Conservation (phyloP, 345 rosid genomes). For the Moricandia arvensis region DNA sequence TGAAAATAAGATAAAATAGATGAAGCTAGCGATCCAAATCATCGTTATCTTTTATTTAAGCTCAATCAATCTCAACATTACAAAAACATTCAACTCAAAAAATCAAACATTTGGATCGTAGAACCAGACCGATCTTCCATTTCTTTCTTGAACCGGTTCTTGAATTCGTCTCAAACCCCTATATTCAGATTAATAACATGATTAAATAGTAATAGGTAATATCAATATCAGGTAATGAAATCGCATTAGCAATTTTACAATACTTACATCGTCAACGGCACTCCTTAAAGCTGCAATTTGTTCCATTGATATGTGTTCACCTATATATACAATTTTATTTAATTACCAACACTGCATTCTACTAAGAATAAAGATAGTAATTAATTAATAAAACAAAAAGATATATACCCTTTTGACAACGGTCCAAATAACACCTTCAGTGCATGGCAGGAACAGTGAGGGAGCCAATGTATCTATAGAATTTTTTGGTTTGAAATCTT, state of each 20-base stretch:
- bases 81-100: not conserved
- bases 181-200: slow-evolving; percentile 11
- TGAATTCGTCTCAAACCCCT: slow-evolving; percentile 67
- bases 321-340: slow-evolving; percentile 16
- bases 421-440: slow-evolving; percentile 77
- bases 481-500: slow-evolving; percentile 49
- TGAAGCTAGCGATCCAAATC: not conserved
- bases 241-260: not conserved
- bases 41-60: not conserved
- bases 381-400: not conserved
- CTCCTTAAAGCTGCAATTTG: slow-evolving; percentile 50
- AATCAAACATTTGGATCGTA: slow-evolving; percentile 37
- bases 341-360: not conserved
- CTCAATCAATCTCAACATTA: not conserved
- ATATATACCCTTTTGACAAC: slow-evolving; percentile 44
- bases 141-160: slow-evolving; percentile 55
- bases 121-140: slow-evolving; percentile 45
- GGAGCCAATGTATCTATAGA: slow-evolving; percentile 69
- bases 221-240: not conserved
- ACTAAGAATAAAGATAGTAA: not conserved
- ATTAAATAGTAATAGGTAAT: not conserved
- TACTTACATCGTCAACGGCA: slow-evolving; percentile 64
- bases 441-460: slow-evolving; percentile 74
- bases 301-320: slow-evolving; percentile 64
- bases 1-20: not conserved